phyloP scores from a whole-genome alignment of 2,329 filamentous ascomycete genomes.

The Venturia nashicola region DNA sequence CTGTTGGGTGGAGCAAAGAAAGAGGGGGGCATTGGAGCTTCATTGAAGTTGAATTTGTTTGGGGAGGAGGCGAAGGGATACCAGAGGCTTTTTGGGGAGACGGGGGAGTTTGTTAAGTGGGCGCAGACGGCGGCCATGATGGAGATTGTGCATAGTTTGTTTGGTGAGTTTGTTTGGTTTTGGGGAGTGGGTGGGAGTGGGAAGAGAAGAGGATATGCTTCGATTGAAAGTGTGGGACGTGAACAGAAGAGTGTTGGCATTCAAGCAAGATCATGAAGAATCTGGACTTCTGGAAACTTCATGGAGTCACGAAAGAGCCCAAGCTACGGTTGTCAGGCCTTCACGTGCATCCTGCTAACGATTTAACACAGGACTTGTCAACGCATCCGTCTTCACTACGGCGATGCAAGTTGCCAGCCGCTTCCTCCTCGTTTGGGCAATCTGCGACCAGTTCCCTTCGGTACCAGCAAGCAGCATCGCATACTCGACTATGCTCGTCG shows the following conservation, averaged over 20 bases:
- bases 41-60: background rate
- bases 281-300: too few relatives aligned
- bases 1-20: background rate
- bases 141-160: slow-evolving; percentile 70
- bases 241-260: background rate
- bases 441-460: slow-evolving; percentile 62
- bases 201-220: background rate
- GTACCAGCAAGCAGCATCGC: slow-evolving; percentile 44
- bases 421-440: slow-evolving; percentile 77
- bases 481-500: slow-evolving; percentile 68
- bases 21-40: slow-evolving; percentile 13
- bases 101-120: slow-evolving; percentile 59
- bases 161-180: slow-evolving; percentile 42
- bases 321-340: background rate
- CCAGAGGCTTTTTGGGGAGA: slow-evolving; percentile 23
- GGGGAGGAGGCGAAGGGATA: slow-evolving; percentile 40
- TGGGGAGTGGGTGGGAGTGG: background rate
- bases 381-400: slow-evolving; percentile 75
- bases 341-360: background rate
- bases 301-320: background rate
- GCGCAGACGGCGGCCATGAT: slow-evolving; percentile 75
- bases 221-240: background rate
- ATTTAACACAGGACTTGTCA: slow-evolving; percentile 55
- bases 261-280: too few relatives aligned
- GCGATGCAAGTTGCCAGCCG: slow-evolving; percentile 81